Conservation (phyloP, 208 protist species). For the Angomonas deanei region DNA sequence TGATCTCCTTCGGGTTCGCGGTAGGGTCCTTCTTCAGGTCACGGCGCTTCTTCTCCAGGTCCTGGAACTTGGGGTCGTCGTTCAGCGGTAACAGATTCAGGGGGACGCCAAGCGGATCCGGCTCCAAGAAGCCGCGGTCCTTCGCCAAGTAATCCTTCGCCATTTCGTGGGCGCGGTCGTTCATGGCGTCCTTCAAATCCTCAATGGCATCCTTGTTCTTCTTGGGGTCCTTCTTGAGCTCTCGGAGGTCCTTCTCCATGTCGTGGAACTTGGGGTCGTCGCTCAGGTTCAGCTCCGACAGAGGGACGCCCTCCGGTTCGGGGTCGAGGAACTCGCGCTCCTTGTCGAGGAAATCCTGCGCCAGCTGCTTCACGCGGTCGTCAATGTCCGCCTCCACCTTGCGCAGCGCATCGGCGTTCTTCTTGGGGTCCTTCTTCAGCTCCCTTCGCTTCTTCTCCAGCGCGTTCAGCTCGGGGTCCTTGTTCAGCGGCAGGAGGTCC, state of each 20-base stretch:
- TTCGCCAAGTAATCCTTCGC: slow-evolving; percentile 55
- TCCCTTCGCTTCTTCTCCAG: slow-evolving; percentile 68
- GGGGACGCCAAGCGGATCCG: slow-evolving; percentile 52
- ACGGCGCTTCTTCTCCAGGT: slow-evolving; percentile 52
- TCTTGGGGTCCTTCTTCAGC: slow-evolving; percentile 59
- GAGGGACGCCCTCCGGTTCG: slow-evolving; percentile 52
- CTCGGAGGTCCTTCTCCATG: slow-evolving; percentile 58
- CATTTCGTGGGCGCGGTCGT: slow-evolving; percentile 59
- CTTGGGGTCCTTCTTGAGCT: slow-evolving; percentile 56
- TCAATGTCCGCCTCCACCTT: slow-evolving; percentile 58
- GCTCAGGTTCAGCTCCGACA: slow-evolving; percentile 46
- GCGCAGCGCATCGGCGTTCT: slow-evolving; percentile 47
- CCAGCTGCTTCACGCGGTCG: slow-evolving; percentile 54
- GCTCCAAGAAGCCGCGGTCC: slow-evolving; percentile 44
- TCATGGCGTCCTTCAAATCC: slow-evolving; percentile 56
- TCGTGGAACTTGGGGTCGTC: slow-evolving; percentile 59
- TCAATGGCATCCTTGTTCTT: slow-evolving; percentile 56
- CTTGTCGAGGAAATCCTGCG: slow-evolving; percentile 58
- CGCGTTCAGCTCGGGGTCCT: slow-evolving; percentile 49
- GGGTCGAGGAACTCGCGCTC: slow-evolving; percentile 68
- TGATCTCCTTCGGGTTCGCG: slow-evolving; percentile 33
- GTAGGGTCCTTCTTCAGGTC: slow-evolving; percentile 43
- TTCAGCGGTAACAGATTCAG: slow-evolving; percentile 51
- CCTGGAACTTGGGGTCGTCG: slow-evolving; percentile 48
- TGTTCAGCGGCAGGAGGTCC: slow-evolving; percentile 60